Evolutionary conservation across 1,139 yeast species (phyloP).

Genomic region (Suhomyces bokatorum): DNA sequence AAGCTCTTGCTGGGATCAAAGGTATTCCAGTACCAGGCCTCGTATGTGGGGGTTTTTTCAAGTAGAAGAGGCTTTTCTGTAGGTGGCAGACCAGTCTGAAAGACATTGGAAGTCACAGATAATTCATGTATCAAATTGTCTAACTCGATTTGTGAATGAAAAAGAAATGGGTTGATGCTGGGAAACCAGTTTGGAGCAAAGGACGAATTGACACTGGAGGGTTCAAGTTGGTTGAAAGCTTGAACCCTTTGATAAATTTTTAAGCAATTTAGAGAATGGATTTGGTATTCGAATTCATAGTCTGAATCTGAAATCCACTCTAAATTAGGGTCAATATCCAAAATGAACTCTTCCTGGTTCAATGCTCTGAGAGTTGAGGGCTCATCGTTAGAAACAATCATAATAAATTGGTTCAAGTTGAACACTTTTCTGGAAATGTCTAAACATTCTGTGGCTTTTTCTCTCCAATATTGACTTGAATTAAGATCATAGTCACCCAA

Average conservation of each 20-base stretch:
- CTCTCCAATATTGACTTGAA: constrained; percentile 39
- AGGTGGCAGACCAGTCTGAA: not conserved
- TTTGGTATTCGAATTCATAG: constrained; percentile 23
- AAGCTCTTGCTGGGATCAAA: constrained; percentile 14
- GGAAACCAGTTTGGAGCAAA: constrained; percentile 7
- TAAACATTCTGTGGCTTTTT: constrained; percentile 33
- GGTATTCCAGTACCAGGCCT: constrained; percentile 53
- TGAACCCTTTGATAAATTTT: constrained; percentile 2
- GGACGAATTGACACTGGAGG: not conserved
- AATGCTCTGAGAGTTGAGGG: not conserved
- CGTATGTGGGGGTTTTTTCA: constrained; percentile 26
- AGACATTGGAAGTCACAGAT: not conserved
- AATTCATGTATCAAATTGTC: not conserved
- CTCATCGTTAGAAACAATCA: constrained; percentile 15
- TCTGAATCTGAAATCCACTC: constrained; percentile 15
- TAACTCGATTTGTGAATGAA: constrained; percentile 10
- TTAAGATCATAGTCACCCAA: constrained; percentile 20
- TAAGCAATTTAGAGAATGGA: constrained; percentile 13
- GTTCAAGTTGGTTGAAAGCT: not conserved
- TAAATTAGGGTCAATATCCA: not conserved
- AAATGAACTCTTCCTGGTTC: not conserved
- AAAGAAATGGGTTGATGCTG: constrained; percentile 4
- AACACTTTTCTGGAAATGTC: constrained; percentile 27
- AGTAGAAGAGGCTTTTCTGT: constrained; percentile 17
- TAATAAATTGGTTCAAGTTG: constrained; percentile 26